Conservation (phyloP, 2,329 filamentous ascomycete genomes). For the Magnaporthiopsis rhizophila region DNA sequence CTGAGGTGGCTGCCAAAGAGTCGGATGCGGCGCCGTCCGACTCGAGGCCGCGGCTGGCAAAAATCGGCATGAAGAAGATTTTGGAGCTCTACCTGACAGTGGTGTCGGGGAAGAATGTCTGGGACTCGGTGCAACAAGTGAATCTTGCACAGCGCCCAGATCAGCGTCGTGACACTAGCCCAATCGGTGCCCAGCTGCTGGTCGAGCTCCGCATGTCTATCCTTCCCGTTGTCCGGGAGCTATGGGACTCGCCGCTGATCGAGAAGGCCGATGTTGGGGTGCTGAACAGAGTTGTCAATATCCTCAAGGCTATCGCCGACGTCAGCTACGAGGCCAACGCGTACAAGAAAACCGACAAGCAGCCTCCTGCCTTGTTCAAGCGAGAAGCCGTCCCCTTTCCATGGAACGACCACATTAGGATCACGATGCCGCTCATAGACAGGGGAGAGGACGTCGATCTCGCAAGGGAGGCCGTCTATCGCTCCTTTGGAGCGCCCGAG, state of each 20-base stretch:
- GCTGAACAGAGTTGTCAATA: constrained; percentile 72
- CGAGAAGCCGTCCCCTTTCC: constrained; percentile 35
- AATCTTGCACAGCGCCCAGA: constrained; percentile 15
- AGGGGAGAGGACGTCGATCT: constrained; percentile 50
- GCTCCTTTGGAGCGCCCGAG: constrained; percentile 60
- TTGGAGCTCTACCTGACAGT: constrained; percentile 73
- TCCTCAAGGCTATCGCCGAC: constrained; percentile 68
- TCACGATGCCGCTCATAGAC: constrained; percentile 21
- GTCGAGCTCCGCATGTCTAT: constrained; percentile 79
- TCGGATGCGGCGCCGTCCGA: constrained; percentile 31
- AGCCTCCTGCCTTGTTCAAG: constrained; percentile 31
- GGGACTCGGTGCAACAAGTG: constrained; percentile 61
- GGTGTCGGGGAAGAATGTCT: constrained; percentile 68
- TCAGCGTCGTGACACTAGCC: constrained; percentile 3
- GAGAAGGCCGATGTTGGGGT: constrained; percentile 61
- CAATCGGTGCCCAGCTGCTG: constrained; percentile 63
- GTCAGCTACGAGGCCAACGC: constrained; percentile 68
- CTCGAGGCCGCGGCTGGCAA: constrained; percentile 39
- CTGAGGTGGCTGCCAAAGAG: constrained; percentile 47
- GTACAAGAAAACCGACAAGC: constrained; percentile 53
- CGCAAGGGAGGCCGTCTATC: constrained; percentile 71
- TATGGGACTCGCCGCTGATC: constrained; percentile 81
- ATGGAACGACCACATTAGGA: constrained; percentile 31
- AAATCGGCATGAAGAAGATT: constrained; percentile 67
- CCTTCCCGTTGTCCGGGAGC: constrained; percentile 63